These are phyloP conservation scores for Exutisphaerella laricina DNA, from an alignment of 2,329 filamentous ascomycete genomes.

Conservation along the genomic window DNA sequence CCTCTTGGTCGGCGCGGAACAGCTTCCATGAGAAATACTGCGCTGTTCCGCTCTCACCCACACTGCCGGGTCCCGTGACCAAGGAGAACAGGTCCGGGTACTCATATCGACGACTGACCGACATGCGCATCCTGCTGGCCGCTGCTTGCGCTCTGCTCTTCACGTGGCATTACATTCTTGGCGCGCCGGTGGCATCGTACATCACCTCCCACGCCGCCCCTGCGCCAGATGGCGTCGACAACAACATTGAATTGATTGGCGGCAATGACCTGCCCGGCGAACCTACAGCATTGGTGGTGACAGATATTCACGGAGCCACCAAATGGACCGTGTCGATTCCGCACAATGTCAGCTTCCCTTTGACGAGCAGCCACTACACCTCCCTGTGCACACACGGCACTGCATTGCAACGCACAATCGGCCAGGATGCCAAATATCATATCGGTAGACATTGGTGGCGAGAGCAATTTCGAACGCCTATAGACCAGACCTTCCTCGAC, in stretches of 20 bases:
- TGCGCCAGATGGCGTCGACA: not conserved
- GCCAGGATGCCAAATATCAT: constrained; percentile 1
- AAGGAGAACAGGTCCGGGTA: constrained; percentile 16
- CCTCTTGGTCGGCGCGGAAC: constrained; percentile 61
- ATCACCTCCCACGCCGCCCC: not conserved
- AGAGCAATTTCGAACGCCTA: constrained; percentile 49
- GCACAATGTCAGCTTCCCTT: constrained; percentile 58
- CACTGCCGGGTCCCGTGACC: constrained; percentile 22
- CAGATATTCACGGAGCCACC: constrained; percentile 57
- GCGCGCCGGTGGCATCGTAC: too few relatives aligned
- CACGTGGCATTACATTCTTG: constrained; percentile 16
- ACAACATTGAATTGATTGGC: constrained; percentile 60
- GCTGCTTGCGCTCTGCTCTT: constrained; percentile 15
- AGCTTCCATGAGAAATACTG: constrained; percentile 55
- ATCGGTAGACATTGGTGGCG: constrained; percentile 40
- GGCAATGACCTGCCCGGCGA: constrained; percentile 63
- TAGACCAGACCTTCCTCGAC: constrained; percentile 67
- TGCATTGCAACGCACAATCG: constrained; percentile 37
- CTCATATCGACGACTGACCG: constrained; percentile 12
- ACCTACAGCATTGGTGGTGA: constrained; percentile 66
- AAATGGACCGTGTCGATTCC: constrained; percentile 83
- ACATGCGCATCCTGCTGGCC: constrained; percentile 11
- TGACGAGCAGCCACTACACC: constrained; percentile 60
- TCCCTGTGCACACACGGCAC: constrained; percentile 58
- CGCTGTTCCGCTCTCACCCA: constrained; percentile 19